Evolutionary conservation across 2,329 filamentous ascomycete genomes (phyloP).

Genomic region (Aspergillus amoenus): DNA sequence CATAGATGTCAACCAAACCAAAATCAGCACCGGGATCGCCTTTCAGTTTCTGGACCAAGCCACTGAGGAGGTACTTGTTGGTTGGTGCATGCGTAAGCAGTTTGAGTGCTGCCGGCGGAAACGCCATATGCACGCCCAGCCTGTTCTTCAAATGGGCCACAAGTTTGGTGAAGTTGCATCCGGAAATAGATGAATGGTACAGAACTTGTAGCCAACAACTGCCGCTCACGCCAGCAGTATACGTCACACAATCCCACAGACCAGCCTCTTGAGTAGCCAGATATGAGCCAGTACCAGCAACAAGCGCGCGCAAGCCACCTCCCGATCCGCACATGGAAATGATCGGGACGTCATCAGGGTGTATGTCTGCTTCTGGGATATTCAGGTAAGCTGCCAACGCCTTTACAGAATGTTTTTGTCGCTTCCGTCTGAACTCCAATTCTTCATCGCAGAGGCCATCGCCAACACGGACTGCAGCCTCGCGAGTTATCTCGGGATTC

Average conservation of each 20-base stretch:
- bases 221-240: constrained; percentile 92
- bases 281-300: constrained; percentile 86
- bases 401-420: constrained; percentile 66
- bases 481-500: constrained; percentile 83
- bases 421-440: constrained; percentile 67
- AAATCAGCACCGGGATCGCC: constrained; percentile 78
- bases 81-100: constrained; percentile 85
- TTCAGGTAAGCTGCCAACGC: constrained; percentile 81
- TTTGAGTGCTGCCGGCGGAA: constrained; percentile 79
- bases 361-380: constrained; percentile 74
- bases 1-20: constrained; percentile 91
- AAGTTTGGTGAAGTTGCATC: constrained; percentile 65
- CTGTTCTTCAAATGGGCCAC: constrained; percentile 84
- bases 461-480: constrained; percentile 80
- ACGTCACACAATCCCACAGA: constrained; percentile 89
- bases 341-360: constrained; percentile 86
- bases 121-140: constrained; percentile 85
- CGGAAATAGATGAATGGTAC: constrained; percentile 76
- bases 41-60: constrained; percentile 86
- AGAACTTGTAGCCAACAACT: constrained; percentile 93
- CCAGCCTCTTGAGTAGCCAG: constrained; percentile 81
- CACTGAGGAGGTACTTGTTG: constrained; percentile 85
- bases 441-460: constrained; percentile 80
- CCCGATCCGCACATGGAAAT: constrained; percentile 96
- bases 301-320: constrained; percentile 82